Percentiles rank a stretch among this genome's conserved stretches.
These are phyloP conservation scores for Sambucus nigra DNA, from an alignment of 129 eudicot species.

Conservation along the genomic window DNA sequence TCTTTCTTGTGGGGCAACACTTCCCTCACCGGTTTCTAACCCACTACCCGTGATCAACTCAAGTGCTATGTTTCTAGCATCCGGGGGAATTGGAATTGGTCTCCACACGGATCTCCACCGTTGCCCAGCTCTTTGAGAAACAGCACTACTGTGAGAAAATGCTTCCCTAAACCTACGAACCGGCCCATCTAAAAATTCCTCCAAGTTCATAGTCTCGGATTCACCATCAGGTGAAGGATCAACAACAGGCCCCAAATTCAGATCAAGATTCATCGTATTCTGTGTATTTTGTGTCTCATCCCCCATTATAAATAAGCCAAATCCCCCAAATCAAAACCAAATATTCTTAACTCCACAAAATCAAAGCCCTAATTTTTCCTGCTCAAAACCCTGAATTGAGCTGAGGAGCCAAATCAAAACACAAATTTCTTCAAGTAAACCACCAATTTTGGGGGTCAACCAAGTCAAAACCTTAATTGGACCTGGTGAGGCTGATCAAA, in stretches of 20 bases:
- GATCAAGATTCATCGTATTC: conserved; percentile 59
- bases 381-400: too few relatives aligned
- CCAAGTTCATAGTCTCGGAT: conserved; percentile 51
- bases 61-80: conserved; percentile 31
- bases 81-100: conserved; percentile 25
- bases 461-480: too few relatives aligned
- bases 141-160: conserved; percentile 1
- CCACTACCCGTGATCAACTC: conserved; percentile 33
- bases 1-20: conserved; percentile 38
- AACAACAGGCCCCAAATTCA: conserved; percentile 73
- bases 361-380: neutral
- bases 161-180: conserved; percentile 19
- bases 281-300: conserved; percentile 41
- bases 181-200: conserved; percentile 55
- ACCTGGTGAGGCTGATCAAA: too few relatives aligned
- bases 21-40: conserved; percentile 68
- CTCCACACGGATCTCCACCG: conserved; percentile 43
- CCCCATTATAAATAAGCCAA: conserved; percentile 22
- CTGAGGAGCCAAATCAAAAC: too few relatives aligned
- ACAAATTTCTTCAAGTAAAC: too few relatives aligned
- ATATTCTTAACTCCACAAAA: conserved; percentile 4
- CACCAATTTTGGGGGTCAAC: too few relatives aligned
- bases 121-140: conserved; percentile 37
- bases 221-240: conserved; percentile 34
- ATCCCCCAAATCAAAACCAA: neutral